These are phyloP conservation scores for Mortierella sp. DNA, from an alignment of 371 early-diverging fungal genomes.

Conservation along the genomic window DNA sequence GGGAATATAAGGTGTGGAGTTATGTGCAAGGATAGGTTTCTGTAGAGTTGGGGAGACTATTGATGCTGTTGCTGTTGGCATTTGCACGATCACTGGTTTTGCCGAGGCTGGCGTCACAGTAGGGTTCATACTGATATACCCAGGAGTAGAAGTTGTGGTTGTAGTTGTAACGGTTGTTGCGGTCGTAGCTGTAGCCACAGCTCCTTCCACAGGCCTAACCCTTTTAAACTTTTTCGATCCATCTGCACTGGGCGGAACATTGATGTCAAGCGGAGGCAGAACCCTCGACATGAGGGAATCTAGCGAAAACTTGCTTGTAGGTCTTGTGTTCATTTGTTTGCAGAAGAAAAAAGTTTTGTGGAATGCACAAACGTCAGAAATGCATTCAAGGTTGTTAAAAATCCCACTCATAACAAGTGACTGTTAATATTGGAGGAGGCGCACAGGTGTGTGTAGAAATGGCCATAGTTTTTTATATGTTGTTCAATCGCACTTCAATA, in stretches of 20 bases:
- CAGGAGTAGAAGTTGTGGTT: not conserved
- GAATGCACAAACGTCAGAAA: too few relatives aligned
- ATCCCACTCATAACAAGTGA: too few relatives aligned
- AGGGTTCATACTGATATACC: not conserved
- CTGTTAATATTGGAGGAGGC: too few relatives aligned
- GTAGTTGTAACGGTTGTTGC: not conserved
- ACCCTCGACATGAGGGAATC: conserved; percentile 41
- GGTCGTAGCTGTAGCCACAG: not conserved
- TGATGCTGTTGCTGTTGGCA: conserved; percentile 3
- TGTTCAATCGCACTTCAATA: too few relatives aligned
- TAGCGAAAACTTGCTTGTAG: conserved; percentile 25
- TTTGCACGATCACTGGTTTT: not conserved
- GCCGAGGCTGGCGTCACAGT: not conserved
- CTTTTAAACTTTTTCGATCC: conserved; percentile 35
- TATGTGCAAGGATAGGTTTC: not conserved
- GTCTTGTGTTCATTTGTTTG: not conserved
- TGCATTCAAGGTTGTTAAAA: too few relatives aligned
- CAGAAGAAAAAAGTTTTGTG: not conserved
- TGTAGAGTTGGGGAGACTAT: not conserved
- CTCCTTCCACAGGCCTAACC: conserved; percentile 11
- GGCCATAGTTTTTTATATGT: too few relatives aligned
- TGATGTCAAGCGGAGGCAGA: conserved; percentile 28
- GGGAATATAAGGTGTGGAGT: not conserved
- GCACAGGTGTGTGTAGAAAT: too few relatives aligned
- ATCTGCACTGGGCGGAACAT: not conserved